A percentile compares a stretch with the other conserved stretches of the same genome.
Conservation (phyloP, 495 filamentous ascomycete species). For the Clavariopsis aquatica region DNA sequence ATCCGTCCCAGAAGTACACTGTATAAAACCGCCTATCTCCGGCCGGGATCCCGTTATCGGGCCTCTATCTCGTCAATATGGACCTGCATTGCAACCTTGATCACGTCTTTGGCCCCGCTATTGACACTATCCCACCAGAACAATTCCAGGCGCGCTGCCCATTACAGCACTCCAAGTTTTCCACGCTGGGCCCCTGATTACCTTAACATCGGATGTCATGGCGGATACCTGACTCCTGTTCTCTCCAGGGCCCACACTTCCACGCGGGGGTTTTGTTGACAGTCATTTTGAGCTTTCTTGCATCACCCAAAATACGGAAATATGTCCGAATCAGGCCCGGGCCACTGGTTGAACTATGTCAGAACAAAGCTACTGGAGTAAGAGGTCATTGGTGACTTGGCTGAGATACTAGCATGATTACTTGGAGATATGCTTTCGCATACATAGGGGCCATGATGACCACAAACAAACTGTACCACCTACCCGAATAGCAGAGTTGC, state of each 20-base stretch:
- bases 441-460: background rate
- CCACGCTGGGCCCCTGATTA: background rate
- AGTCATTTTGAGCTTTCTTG: no score
- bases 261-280: no score
- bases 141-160: background rate
- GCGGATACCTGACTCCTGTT: background rate
- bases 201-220: background rate
- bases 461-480: background rate
- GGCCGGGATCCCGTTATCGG: background rate
- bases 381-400: background rate
- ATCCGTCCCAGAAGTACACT: background rate
- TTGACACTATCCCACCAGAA: conserved; percentile 8
- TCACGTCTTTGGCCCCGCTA: conserved; percentile 13
- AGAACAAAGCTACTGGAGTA: background rate
- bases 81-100: background rate
- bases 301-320: no score
- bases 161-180: background rate
- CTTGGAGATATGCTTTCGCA: background rate
- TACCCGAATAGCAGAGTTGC: background rate
- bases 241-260: no score
- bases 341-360: background rate
- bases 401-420: background rate
- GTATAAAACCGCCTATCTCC: background rate
- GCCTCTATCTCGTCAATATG: background rate
- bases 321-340: background rate